Evolutionary conservation across 2,329 filamentous ascomycete species (phyloP), one percentile per base, ranked within the genome.

Genomic region (Ophiocordyceps camponoti-saundersi): DNA sequence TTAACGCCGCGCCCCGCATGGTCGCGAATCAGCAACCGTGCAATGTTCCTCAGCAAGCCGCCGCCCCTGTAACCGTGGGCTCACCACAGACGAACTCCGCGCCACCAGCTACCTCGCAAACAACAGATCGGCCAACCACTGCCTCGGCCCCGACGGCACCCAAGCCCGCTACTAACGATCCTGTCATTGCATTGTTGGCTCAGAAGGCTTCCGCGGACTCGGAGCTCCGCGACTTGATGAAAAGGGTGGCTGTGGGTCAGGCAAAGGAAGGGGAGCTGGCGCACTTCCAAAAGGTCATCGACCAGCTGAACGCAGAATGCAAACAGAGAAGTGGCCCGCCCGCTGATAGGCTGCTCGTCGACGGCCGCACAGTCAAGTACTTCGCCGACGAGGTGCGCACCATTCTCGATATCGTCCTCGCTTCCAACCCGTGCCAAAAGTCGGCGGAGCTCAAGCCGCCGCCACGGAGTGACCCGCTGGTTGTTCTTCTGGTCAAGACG

Each of bases 201-300:
- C 81, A 85, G 55, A 77, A 78, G 52, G 85, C 85, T 7, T 83
- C 82, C 0, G 78, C 76, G 23, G 82, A 92, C 57, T 73, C 79
- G 0, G 72, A 82, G 47, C 67, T 92, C 11, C 80, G 87, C 48
- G 79, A 82, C 34, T 68, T 92, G 0, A 92, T 92, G 85, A 86
- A 86, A 59, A 77, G 85, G 46, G 85, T 92, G 1, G 85, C 85
- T 0, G 79, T 80, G 26, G 85, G 85, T 1, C 74, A 81, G 53
- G 85, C 85, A 0, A 78, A 75, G 13, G 73, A 77, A 36, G 74
- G 79, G 15, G 83, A 92, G 58, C 65, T 92, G 13, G 77, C 78
- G 44, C 76, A 80, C 51, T 92, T 92, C 54, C 85, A 92, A 58
- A 73, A 72, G 44, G 85, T 92, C 41, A 92, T 92, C 51, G 82